Evolutionary conservation across 2,329 filamentous ascomycete genomes (phyloP), one percentile per base, ranked within the genome.

Genomic region (Claviceps fusiformis): DNA sequence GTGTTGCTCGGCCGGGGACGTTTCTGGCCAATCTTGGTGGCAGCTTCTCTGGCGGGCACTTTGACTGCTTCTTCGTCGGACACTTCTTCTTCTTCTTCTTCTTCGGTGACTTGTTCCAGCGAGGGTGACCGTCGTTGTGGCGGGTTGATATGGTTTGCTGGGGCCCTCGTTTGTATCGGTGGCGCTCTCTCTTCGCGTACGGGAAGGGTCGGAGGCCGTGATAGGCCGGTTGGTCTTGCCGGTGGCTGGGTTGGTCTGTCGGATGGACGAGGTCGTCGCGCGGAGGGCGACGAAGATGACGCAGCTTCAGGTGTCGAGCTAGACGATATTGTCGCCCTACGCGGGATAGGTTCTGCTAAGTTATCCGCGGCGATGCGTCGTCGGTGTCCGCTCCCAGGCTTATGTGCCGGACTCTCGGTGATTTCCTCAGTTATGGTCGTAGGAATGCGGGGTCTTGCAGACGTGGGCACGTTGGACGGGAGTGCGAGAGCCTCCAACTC

Each of bases 371-470:
- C 66, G 15, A 77, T 62, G 3, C 63, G 70, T 31, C 73, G 71
- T 51, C 78, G 68, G 9, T 71, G 73, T 1, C 79, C 80, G 59
- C 78, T 82, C 2, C 79, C 80, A 1, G 79, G 80, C 15, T 78
- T 78, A 59, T 77, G 65, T 9, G 61, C 67, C 0, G 81, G 80
- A 55, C 78, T 81, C 61, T 83, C 66, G 35, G 58, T 61, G 3
- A 65, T 60, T 52, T 65, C 61, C 29, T 63, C 64, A 5, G 62
- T 49, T 0, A 61, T 55, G 2, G 48, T 53, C 1, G 53, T 51
- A 5, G 62, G 58, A 5, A 53, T n/a, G 4, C 55, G 61, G 33
- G 46, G 19, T 17, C 53, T 54, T n/a, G 45, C 44, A 37, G 47
- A 55, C 6, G 5, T 15, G 1, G 56, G 55, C 11, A 61, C 60